Base-by-base conservation (phyloP, 139 green algal genomes). In the Micractinium sp. region DNA sequence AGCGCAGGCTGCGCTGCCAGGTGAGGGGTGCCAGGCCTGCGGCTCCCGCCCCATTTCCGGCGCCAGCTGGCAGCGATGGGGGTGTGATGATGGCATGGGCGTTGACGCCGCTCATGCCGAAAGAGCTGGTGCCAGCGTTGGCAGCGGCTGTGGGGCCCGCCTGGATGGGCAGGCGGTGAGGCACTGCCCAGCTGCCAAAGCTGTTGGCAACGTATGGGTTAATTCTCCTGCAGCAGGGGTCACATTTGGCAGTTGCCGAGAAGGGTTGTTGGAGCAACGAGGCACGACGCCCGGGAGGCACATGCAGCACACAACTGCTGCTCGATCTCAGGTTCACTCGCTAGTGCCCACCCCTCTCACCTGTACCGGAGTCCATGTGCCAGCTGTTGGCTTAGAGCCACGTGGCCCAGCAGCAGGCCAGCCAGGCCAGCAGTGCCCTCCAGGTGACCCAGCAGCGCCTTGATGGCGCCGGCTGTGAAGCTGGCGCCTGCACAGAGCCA, bases 21-120 rank as follows among this genome's bases (percentile, higher is more conserved):
- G 20, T 18, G 0, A 41, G 36, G 23, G 53, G 20, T 1, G 61
- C 36, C 63, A 71, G 77, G 18, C 16, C 77, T 31, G 35, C 75
- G 3, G 4, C 35, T 1, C 0, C 36, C 19, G 18, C 38, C 29
- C n/a, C 39, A 20, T 13, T 0, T 2, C 1, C 82, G 25, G 20
- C 41, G 19, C 35, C 19, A 20, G 82, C 61, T 23, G 41, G 12
- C 83, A 18, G 35, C 38, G 56, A 2, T 22, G 73, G 81, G 18
- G 47, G 33, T 0, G 23, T 33, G 71, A 97, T 38, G 71, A 97
- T 93, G 31, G 93, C 94, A 56, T 98, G 95, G 0, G 96, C 95
- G 86, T 98, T 98, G n/a, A 97, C 95, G 35, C 96, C 96, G 61
- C 90, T 94, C 96, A 98, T 98, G 71, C 96, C 96, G 83, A 98